Conservation (phyloP, 1,284 basidiomycete genomes). For the Papiliotrema nemorosa region DNA sequence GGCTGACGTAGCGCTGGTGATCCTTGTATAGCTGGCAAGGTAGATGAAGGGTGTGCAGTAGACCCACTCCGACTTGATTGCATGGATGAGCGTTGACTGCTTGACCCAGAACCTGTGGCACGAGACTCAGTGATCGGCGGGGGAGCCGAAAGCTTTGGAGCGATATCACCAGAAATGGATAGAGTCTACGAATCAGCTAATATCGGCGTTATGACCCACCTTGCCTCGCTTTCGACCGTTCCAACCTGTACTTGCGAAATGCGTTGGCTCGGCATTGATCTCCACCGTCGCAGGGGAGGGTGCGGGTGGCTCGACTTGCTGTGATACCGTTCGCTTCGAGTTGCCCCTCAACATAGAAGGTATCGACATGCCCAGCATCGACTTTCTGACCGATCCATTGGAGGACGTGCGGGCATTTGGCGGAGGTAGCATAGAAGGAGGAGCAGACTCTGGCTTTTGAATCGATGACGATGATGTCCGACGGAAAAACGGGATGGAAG, state of each 20-base stretch:
- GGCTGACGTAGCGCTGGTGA: slow-evolving; percentile 74
- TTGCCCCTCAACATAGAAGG: slow-evolving; percentile 78
- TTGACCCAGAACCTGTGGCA: background rate
- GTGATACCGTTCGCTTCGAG: slow-evolving; percentile 60
- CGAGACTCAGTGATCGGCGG: background rate
- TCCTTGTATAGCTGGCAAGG: slow-evolving; percentile 81
- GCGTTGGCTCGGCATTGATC: slow-evolving; percentile 8
- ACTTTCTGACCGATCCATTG: slow-evolving; percentile 34
- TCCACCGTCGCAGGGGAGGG: slow-evolving; percentile 9
- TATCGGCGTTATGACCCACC: slow-evolving; percentile 54
- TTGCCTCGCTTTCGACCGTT: slow-evolving; percentile 89
- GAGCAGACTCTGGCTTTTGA: slow-evolving; percentile 48
- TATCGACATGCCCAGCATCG: slow-evolving; percentile 58
- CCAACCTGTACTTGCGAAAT: slow-evolving; percentile 66
- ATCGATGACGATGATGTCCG: slow-evolving; percentile 86
- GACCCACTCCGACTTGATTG: background rate
- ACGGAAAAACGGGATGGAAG: slow-evolving; percentile 92
- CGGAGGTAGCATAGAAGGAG: slow-evolving; percentile 16
- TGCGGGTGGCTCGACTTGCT: slow-evolving; percentile 18
- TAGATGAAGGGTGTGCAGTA: slow-evolving; percentile 57
- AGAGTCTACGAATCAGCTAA: slow-evolving; percentile 60
- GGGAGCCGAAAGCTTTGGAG: slow-evolving; percentile 6
- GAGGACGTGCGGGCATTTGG: slow-evolving; percentile 16
- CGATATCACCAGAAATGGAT: slow-evolving; percentile 66
- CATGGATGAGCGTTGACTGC: background rate